Percentiles rank a stretch among this genome's conserved stretches.
Conservation (phyloP, 208 protist species). For the Lotmaria passim region DNA sequence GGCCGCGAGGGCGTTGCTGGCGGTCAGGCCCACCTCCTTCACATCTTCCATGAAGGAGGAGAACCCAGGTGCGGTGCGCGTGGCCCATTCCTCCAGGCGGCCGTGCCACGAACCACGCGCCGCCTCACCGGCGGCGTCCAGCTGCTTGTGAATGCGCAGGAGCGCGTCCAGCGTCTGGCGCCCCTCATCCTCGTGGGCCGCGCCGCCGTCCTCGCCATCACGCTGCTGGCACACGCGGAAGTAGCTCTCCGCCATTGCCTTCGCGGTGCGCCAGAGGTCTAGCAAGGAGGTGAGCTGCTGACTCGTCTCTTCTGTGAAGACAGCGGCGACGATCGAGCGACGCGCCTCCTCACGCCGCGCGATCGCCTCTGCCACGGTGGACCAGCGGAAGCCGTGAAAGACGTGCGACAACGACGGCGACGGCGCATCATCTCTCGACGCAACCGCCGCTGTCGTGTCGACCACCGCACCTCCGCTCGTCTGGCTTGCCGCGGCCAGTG, state of each 20-base stretch:
- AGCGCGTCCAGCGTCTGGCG: conserved; percentile 64
- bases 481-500: background rate
- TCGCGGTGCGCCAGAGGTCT: conserved; percentile 64
- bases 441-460: background rate
- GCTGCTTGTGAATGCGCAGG: conserved; percentile 53
- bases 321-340: conserved; percentile 41
- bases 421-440: background rate
- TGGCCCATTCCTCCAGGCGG: conserved; percentile 39
- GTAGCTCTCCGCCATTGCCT: conserved; percentile 63
- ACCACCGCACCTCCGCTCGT: background rate
- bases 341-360: conserved; percentile 52
- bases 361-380: conserved; percentile 50
- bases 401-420: conserved; percentile 4
- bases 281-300: conserved; percentile 46
- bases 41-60: conserved; percentile 49
- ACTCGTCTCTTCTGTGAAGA: conserved; percentile 56
- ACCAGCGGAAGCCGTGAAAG: conserved; percentile 48
- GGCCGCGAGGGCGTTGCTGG: conserved; percentile 66
- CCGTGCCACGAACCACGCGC: conserved; percentile 46
- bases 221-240: conserved; percentile 46
- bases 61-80: conserved; percentile 22
- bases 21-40: conserved; percentile 64
- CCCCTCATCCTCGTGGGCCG: conserved; percentile 19
- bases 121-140: conserved; percentile 38
- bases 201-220: conserved; percentile 13